phyloP scores from a whole-genome alignment of 371 early-diverging fungal species.

The Mucor plumbeus region DNA sequence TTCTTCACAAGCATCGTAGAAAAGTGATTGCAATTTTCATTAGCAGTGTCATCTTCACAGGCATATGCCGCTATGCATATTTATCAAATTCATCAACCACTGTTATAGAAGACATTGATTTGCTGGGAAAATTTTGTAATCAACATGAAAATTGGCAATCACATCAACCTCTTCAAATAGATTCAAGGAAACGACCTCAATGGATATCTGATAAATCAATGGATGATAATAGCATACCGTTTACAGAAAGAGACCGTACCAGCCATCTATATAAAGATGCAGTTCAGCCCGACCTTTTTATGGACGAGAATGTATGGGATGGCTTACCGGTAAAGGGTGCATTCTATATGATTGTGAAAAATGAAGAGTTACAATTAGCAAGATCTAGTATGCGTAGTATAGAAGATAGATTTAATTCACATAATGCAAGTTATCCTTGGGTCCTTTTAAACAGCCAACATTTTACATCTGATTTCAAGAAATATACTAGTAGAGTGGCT shows the following conservation, averaged over 20 bases:
- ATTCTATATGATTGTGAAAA: slow-evolving; percentile 45
- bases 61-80: neutral
- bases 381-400: slow-evolving; percentile 46
- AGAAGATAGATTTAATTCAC: slow-evolving; percentile 55
- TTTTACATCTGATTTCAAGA: slow-evolving; percentile 41
- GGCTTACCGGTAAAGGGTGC: slow-evolving; percentile 42
- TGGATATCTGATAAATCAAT: neutral
- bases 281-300: neutral
- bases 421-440: slow-evolving; percentile 52
- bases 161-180: slow-evolving; percentile 3
- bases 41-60: neutral
- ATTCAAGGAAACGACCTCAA: neutral
- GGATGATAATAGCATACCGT: neutral
- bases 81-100: neutral
- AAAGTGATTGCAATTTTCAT: neutral
- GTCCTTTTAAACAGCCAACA: slow-evolving; percentile 49
- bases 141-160: neutral
- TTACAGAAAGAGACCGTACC: slow-evolving; percentile 8
- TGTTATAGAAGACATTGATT: neutral
- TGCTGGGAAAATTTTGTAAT: neutral
- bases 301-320: slow-evolving; percentile 28
- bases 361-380: slow-evolving; percentile 38
- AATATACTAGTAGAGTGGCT: slow-evolving; percentile 34
- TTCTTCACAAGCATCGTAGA: slow-evolving; percentile 2
- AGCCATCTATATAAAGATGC: neutral